A percentile compares a stretch with the other conserved stretches of the same genome.
phyloP scores from a whole-genome alignment of 305 asterid genomes.

The Fraxinus nigra region DNA sequence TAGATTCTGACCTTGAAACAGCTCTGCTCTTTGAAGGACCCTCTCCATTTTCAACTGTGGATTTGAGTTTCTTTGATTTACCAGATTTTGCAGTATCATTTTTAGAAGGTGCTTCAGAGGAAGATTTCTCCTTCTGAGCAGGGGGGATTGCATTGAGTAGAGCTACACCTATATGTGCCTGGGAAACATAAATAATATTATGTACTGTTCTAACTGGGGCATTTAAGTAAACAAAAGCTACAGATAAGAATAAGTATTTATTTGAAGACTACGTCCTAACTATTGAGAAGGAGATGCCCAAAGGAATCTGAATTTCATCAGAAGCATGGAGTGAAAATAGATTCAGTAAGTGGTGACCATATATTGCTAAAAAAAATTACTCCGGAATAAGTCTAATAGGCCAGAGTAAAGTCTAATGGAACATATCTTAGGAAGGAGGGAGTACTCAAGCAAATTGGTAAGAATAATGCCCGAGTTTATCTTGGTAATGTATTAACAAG shows the following conservation, averaged over 20 bases:
- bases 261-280: neutral
- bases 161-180: conserved; percentile 97
- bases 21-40: conserved; percentile 40
- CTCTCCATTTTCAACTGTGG: conserved; percentile 45
- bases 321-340: neutral
- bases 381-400: neutral
- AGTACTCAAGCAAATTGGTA: neutral
- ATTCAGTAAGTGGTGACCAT: neutral
- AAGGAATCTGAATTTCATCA: neutral
- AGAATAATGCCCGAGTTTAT: neutral
- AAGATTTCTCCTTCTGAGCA: conserved; percentile 44
- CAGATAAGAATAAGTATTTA: neutral
- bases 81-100: conserved; percentile 55
- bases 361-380: neutral
- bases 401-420: neutral
- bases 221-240: neutral
- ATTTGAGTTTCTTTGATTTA: conserved; percentile 56
- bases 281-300: neutral
- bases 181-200: conserved; percentile 19
- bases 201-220: neutral
- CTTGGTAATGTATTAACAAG: neutral
- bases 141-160: conserved; percentile 89
- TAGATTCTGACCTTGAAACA: conserved; percentile 46
- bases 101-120: conserved; percentile 55
- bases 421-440: neutral